phyloP scores from a whole-genome alignment of 208 protist species.

The Leishmania tropica region DNA sequence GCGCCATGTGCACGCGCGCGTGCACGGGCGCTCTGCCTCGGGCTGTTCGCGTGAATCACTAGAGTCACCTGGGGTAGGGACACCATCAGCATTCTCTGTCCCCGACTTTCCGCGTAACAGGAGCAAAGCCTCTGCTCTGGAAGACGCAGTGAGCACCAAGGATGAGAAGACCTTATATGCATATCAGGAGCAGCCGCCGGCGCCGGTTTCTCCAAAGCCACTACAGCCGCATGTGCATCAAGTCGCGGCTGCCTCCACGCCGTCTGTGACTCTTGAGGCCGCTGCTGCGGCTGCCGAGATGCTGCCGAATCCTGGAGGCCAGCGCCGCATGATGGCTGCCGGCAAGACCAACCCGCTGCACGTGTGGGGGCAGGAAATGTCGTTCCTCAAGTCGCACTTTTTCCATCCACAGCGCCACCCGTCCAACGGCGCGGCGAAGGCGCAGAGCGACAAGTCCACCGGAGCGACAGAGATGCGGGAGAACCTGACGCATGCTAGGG shows the following conservation, averaged over 20 bases:
- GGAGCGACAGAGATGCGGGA: conserved; percentile 12
- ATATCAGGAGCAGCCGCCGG: not conserved
- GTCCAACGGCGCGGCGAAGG: not conserved
- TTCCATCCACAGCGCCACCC: conserved; percentile 5
- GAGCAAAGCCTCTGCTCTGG: not conserved
- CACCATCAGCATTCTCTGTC: not conserved
- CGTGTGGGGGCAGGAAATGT: conserved; percentile 39
- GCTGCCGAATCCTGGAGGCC: conserved; percentile 11
- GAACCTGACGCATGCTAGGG: not conserved
- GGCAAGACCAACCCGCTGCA: conserved; percentile 37
- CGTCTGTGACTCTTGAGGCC: not conserved
- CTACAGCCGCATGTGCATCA: not conserved
- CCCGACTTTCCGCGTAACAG: conserved; percentile 2
- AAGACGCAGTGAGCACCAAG: not conserved
- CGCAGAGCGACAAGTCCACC: not conserved
- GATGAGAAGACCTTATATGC: not conserved
- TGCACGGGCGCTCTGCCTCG: not conserved
- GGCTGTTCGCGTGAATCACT: not conserved
- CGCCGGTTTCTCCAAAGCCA: not conserved
- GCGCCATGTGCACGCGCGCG: conserved; percentile 23
- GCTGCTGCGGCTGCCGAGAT: conserved; percentile 4
- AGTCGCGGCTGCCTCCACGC: not conserved
- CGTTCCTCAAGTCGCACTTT: conserved; percentile 31
- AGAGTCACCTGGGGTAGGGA: not conserved
- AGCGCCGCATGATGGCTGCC: conserved; percentile 20